These are phyloP conservation scores for Leishmania martiniquensis DNA, from an alignment of 208 protist species.

Conservation along the genomic window DNA sequence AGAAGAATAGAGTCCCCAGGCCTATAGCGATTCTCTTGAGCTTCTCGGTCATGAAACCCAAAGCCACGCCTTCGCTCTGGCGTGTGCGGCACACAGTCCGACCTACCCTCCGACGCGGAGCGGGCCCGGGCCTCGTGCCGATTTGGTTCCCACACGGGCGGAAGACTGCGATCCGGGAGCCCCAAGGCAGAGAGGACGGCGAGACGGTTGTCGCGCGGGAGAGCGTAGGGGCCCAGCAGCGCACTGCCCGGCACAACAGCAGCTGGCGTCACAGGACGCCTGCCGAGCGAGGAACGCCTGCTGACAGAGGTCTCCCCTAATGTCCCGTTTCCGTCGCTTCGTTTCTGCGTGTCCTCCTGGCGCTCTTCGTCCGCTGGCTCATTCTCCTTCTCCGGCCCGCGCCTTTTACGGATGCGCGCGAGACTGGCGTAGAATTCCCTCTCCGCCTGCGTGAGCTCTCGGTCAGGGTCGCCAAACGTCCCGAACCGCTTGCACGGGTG, in stretches of 20 bases:
- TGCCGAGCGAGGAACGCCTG: background rate
- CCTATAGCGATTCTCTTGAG: background rate
- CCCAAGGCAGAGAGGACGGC: background rate
- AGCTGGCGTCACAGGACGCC: background rate
- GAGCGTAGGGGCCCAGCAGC: background rate
- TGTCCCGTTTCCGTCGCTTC: background rate
- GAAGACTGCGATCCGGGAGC: background rate
- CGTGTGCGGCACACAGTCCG: background rate
- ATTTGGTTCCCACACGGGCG: constrained; percentile 1
- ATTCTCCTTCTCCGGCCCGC: background rate
- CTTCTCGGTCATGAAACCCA: background rate
- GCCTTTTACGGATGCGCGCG: background rate
- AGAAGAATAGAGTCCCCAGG: background rate
- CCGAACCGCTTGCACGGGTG: background rate
- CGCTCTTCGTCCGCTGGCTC: background rate
- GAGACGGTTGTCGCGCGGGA: background rate
- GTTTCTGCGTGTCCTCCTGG: background rate
- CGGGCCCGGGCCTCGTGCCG: background rate
- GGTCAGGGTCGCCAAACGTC: constrained; percentile 5
- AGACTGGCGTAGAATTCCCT: background rate
- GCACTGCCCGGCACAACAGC: background rate
- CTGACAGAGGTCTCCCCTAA: no score
- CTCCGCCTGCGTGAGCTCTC: constrained; percentile 6
- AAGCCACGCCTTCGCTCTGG: background rate
- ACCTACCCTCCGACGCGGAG: background rate